A percentile compares a stretch with the other conserved stretches of the same genome.
phyloP scores from a whole-genome alignment of 2,329 filamentous ascomycete genomes.

The Madurella mycetomatis region DNA sequence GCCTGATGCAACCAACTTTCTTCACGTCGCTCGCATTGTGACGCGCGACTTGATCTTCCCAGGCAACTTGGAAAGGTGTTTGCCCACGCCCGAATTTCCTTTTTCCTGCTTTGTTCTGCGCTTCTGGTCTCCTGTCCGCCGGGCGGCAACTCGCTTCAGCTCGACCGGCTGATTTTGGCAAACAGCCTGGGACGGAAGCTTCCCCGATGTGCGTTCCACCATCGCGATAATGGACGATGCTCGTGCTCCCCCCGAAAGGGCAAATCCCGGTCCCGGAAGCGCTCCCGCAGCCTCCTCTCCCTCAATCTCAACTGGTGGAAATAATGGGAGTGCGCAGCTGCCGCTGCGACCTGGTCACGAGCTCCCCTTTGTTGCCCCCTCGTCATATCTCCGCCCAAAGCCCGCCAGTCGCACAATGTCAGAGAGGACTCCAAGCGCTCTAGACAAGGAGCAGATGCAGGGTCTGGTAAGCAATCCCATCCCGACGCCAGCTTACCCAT shows the following conservation, averaged over 20 bases:
- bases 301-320: constrained; percentile 14
- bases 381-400: constrained; percentile 50
- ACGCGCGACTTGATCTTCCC: not conserved
- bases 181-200: constrained; percentile 7
- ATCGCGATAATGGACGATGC: constrained; percentile 29
- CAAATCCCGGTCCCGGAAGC: constrained; percentile 22
- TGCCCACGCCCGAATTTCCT: not conserved
- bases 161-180: not conserved
- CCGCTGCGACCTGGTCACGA: constrained; percentile 39
- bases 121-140: not conserved
- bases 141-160: constrained; percentile 1
- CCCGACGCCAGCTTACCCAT: constrained; percentile 12
- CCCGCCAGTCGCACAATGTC: constrained; percentile 38
- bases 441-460: constrained; percentile 73
- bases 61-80: not conserved
- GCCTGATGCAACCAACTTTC: too few species aligned
- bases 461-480: constrained; percentile 59
- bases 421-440: constrained; percentile 49
- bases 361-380: constrained; percentile 56
- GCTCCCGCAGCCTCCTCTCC: constrained; percentile 14
- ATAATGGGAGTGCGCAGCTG: constrained; percentile 23
- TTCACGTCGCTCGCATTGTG: too few species aligned
- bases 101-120: not conserved
- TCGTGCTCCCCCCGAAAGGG: constrained; percentile 25
- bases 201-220: constrained; percentile 27